Conservation (phyloP, 805 yeast species). For the Lachancea meyersii region DNA sequence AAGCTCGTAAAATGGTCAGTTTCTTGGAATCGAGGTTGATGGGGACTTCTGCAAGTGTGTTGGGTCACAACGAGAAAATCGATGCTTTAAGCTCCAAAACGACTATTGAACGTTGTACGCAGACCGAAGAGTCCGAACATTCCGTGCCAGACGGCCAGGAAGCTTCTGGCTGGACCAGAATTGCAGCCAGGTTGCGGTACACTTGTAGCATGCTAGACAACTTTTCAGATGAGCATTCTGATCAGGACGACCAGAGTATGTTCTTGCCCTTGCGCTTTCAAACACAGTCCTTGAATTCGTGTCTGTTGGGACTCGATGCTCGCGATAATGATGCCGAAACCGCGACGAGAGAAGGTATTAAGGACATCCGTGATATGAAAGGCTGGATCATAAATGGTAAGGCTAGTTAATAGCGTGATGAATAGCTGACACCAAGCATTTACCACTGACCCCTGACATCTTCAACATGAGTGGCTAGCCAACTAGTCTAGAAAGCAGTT, state of each 20-base stretch:
- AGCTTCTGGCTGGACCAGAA: conserved; percentile 11
- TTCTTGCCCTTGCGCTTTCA: conserved; percentile 25
- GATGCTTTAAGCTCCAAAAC: conserved; percentile 32
- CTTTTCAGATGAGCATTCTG: conserved; percentile 14
- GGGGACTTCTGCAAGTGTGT: conserved; percentile 37
- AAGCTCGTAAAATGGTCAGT: conserved; percentile 29
- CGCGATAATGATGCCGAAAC: neutral
- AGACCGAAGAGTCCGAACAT: conserved; percentile 15
- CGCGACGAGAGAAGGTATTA: conserved; percentile 21
- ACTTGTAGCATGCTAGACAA: conserved; percentile 30
- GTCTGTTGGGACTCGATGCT: neutral
- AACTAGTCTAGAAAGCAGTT: conserved; percentile 11
- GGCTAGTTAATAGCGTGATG: conserved; percentile 13
- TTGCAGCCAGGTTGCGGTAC: conserved; percentile 26
- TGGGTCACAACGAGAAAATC: conserved; percentile 37
- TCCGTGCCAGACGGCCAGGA: neutral
- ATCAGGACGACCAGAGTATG: conserved; percentile 10
- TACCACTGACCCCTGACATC: no score
- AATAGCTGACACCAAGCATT: no score
- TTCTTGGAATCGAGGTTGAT: conserved; percentile 24
- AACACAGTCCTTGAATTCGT: conserved; percentile 8
- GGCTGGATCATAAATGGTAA: conserved; percentile 39
- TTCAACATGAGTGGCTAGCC: no score
- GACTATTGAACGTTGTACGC: conserved; percentile 24
- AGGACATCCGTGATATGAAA: conserved; percentile 33